These are phyloP conservation scores for Saposhnikovia divaricata DNA, from an alignment of 129 eudicot species.

Conservation along the genomic window DNA sequence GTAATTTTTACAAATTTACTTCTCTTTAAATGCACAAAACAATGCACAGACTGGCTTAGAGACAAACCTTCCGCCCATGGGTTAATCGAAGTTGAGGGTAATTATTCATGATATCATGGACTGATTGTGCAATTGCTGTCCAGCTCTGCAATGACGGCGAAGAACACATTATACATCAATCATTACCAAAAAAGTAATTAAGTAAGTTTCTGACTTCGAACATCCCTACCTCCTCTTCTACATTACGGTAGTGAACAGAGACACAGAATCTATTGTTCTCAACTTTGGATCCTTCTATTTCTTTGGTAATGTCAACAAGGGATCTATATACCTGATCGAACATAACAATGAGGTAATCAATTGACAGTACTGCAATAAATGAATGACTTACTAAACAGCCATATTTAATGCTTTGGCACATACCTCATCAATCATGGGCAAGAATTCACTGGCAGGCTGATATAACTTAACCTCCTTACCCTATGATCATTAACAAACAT, in stretches of 20 bases:
- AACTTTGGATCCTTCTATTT: constrained; percentile 64
- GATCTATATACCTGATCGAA: constrained; percentile 47
- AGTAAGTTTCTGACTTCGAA: neutral
- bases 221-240: constrained; percentile 74
- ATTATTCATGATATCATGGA: constrained; percentile 51
- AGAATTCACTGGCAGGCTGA: constrained; percentile 87
- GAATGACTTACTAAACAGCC: neutral
- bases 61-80: constrained; percentile 80
- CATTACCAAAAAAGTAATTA: neutral
- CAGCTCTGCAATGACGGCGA: constrained; percentile 43
- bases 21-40: neutral
- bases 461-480: constrained; percentile 58
- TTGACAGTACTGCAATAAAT: constrained; percentile 1
- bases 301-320: constrained; percentile 60
- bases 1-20: neutral
- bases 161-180: constrained; percentile 1
- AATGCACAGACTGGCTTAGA: neutral
- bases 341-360: constrained; percentile 4
- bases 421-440: constrained; percentile 83
- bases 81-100: constrained; percentile 74
- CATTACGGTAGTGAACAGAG: constrained; percentile 93
- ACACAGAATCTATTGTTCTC: constrained; percentile 94
- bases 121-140: constrained; percentile 53
- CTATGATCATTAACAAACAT: constrained; percentile 23
- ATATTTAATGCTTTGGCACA: neutral